These are phyloP conservation scores for Meredithiella fracta DNA, from an alignment of 2,329 filamentous ascomycete genomes.

Conservation along the genomic window DNA sequence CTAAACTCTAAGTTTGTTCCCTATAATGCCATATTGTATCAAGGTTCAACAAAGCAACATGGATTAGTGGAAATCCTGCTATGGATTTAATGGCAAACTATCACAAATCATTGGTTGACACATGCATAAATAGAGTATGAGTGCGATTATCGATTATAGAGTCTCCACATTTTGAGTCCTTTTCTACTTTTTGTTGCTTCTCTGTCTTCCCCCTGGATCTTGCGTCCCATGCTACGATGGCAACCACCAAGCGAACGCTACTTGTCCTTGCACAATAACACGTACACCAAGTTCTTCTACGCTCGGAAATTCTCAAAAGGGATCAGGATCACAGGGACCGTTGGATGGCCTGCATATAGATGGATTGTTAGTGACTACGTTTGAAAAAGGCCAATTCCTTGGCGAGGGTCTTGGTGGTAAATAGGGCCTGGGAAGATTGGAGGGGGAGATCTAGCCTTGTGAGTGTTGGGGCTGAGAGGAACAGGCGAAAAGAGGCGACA, in stretches of 20 bases:
- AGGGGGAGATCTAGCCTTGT: background rate
- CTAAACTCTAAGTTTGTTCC: slow-evolving; percentile 13
- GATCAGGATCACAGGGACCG: slow-evolving; percentile 1
- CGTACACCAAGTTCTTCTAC: background rate
- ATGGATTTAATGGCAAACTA: too few species aligned
- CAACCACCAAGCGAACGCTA: background rate
- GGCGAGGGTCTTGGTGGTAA: too few species aligned
- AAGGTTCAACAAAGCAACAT: too few species aligned
- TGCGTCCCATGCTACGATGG: slow-evolving; percentile 3
- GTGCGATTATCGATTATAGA: too few species aligned
- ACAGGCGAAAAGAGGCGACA: slow-evolving; percentile 5
- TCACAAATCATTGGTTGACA: too few species aligned
- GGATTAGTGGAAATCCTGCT: too few species aligned
- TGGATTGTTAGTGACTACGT: background rate
- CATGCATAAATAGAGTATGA: too few species aligned
- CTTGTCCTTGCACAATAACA: background rate
- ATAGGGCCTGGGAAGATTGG: background rate
- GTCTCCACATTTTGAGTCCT: too few species aligned
- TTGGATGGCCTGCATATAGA: background rate
- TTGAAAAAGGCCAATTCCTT: too few species aligned
- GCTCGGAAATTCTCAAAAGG: background rate
- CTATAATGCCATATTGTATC: too few species aligned
- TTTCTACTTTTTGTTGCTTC: background rate
- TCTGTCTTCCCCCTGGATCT: slow-evolving; percentile 6
- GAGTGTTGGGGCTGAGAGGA: background rate